Conservation (phyloP, 116 monocot species). For the Dioscorea cayenensis region DNA sequence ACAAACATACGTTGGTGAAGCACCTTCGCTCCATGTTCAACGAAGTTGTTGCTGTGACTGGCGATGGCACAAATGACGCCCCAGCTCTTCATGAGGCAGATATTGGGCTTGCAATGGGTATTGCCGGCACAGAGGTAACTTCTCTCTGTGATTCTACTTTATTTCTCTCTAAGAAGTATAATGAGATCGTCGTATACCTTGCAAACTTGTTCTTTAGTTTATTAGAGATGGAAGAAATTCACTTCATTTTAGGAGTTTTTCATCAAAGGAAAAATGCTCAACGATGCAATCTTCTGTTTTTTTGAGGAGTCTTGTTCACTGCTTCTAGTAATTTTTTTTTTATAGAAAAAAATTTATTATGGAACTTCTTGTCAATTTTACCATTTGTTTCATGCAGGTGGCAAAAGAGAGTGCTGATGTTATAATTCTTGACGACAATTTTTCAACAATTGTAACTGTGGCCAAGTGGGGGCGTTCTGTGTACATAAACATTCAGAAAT, state of each 20-base stretch:
- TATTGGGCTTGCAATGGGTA: slow-evolving; percentile 34
- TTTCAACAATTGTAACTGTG: slow-evolving; percentile 68
- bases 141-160: background rate
- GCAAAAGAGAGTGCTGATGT: slow-evolving; percentile 85
- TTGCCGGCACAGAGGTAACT: slow-evolving; percentile 27
- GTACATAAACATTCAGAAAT: slow-evolving; percentile 77
- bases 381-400: slow-evolving; percentile 32
- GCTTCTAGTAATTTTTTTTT: too few relatives aligned
- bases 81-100: slow-evolving; percentile 34
- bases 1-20: slow-evolving; percentile 25
- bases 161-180: background rate
- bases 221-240: too few relatives aligned
- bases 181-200: background rate
- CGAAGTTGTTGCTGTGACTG: slow-evolving; percentile 40
- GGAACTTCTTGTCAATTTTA: background rate
- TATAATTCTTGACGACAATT: slow-evolving; percentile 78
- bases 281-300: too few relatives aligned
- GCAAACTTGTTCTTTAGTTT: too few relatives aligned
- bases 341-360: too few relatives aligned
- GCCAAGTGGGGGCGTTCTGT: slow-evolving; percentile 84
- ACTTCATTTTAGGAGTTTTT: too few relatives aligned
- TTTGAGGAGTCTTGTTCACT: too few relatives aligned
- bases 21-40: slow-evolving; percentile 16
- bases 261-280: too few relatives aligned
- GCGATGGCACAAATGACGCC: slow-evolving; percentile 36